These are phyloP conservation scores for Corylus heterophylla DNA, from an alignment of 306 rosid species.

Conservation along the genomic window DNA sequence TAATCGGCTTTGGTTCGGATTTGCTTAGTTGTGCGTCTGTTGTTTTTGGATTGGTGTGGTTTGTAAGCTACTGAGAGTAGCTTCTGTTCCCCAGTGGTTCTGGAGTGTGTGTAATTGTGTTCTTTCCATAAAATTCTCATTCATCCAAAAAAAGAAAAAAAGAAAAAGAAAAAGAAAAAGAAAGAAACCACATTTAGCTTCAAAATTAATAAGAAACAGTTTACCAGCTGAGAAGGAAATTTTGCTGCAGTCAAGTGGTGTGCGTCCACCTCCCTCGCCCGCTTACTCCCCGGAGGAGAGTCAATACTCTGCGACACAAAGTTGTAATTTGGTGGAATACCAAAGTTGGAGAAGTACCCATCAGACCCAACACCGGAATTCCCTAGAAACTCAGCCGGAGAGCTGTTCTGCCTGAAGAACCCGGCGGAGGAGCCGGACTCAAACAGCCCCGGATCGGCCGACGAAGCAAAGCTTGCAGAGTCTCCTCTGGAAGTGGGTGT, in stretches of 20 bases:
- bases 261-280: constrained; percentile 30
- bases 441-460: constrained; percentile 25
- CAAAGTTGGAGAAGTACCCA: constrained; percentile 36
- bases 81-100: too few species aligned
- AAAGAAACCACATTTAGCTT: not conserved
- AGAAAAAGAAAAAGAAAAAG: too few species aligned
- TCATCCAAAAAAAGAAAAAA: too few species aligned
- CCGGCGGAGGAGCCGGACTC: constrained; percentile 23
- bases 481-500: constrained; percentile 12
- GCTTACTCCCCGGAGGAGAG: constrained; percentile 29
- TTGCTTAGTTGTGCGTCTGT: too few species aligned
- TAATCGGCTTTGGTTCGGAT: too few species aligned
- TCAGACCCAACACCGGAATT: constrained; percentile 36
- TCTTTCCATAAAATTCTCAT: too few species aligned
- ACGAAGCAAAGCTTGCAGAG: constrained; percentile 21
- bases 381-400: constrained; percentile 55
- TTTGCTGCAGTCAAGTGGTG: not conserved
- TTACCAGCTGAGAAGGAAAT: constrained; percentile 32
- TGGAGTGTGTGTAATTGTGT: too few species aligned
- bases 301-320: constrained; percentile 23
- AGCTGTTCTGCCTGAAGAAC: constrained; percentile 52
- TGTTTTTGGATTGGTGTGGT: too few species aligned
- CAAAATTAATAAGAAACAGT: not conserved
- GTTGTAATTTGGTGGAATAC: constrained; percentile 37
- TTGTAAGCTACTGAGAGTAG: too few species aligned